A percentile compares a stretch with the other conserved stretches of the same genome.
Evolutionary conservation across 768 basidiomycete genomes (phyloP).

Genomic region (Chalciporus pseudorubinellus): DNA sequence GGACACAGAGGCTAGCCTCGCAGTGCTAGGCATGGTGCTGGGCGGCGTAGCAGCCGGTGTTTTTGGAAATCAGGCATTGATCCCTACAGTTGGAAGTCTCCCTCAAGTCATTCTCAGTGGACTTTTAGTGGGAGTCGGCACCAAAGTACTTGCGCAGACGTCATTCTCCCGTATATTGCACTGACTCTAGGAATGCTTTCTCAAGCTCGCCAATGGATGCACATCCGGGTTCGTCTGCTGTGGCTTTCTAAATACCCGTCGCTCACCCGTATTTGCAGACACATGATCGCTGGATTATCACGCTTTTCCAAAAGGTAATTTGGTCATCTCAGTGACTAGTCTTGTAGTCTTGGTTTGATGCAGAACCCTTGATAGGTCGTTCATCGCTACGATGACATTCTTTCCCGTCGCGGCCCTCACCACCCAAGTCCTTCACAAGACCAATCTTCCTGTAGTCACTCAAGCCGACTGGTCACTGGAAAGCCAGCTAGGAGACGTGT

Average conservation of each 20-base stretch:
- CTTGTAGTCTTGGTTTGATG: not conserved
- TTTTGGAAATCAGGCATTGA: slow-evolving; percentile 32
- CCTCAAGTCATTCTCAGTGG: slow-evolving; percentile 44
- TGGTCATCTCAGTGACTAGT: not conserved
- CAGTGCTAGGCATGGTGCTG: slow-evolving; percentile 45
- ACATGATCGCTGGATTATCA: slow-evolving; percentile 63
- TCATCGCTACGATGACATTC: slow-evolving; percentile 54
- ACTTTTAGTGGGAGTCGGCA: slow-evolving; percentile 55
- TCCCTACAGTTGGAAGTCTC: slow-evolving; percentile 27
- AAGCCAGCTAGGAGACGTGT: slow-evolving; percentile 25
- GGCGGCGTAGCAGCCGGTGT: slow-evolving; percentile 46
- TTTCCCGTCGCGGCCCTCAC: slow-evolving; percentile 49
- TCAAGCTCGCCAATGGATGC: slow-evolving; percentile 58
- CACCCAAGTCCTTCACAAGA: slow-evolving; percentile 37
- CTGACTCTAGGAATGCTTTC: not conserved
- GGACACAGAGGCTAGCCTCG: slow-evolving; percentile 39
- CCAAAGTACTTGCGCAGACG: slow-evolving; percentile 42
- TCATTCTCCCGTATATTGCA: not conserved
- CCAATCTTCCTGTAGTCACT: slow-evolving; percentile 29
- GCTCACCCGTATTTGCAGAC: slow-evolving; percentile 34
- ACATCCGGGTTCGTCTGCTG: slow-evolving; percentile 52
- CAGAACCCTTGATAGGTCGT: slow-evolving; percentile 39
- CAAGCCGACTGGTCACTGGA: slow-evolving; percentile 43
- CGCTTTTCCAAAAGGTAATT: slow-evolving; percentile 53
- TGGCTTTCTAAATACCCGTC: not conserved